These are phyloP conservation scores for Chaetomiaceae sp. DNA, from an alignment of 2,329 filamentous ascomycete genomes.

Conservation along the genomic window DNA sequence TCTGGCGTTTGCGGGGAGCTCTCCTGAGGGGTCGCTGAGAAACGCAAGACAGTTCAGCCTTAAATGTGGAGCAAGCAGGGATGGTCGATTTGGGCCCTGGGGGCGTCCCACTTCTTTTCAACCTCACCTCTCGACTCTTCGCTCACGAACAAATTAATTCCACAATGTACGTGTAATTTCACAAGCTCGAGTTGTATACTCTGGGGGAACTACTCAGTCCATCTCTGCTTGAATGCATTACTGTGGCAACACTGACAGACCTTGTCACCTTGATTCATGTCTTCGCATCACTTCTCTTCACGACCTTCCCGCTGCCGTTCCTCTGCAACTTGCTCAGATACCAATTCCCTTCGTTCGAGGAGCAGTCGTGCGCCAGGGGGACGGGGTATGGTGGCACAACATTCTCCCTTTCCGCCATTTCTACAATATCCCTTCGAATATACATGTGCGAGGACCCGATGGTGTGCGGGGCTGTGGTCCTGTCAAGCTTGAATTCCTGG, in stretches of 20 bases:
- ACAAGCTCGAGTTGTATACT: no score
- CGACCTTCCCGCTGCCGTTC: neutral
- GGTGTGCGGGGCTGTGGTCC: conserved; percentile 3
- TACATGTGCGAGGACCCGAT: conserved; percentile 11
- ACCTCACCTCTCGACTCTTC: neutral
- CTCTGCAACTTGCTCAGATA: conserved; percentile 1
- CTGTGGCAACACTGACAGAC: no score
- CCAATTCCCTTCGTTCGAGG: neutral
- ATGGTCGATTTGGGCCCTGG: no score
- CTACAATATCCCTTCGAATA: conserved; percentile 7
- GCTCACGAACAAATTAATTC: no score
- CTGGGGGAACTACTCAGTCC: no score
- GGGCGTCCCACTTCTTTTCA: neutral
- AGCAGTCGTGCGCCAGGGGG: conserved; percentile 1
- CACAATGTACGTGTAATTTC: no score
- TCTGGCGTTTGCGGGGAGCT: no score
- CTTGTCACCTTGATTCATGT: no score
- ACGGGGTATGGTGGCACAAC: conserved; percentile 13
- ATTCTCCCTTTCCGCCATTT: neutral
- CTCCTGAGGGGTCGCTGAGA: no score
- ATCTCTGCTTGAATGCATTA: no score
- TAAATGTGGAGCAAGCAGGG: neutral
- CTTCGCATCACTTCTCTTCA: neutral
- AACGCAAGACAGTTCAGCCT: no score
- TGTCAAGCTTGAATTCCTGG: conserved; percentile 7